Conservation (phyloP, 2,329 filamentous ascomycete species). For the Tolypocladium endophyticum region DNA sequence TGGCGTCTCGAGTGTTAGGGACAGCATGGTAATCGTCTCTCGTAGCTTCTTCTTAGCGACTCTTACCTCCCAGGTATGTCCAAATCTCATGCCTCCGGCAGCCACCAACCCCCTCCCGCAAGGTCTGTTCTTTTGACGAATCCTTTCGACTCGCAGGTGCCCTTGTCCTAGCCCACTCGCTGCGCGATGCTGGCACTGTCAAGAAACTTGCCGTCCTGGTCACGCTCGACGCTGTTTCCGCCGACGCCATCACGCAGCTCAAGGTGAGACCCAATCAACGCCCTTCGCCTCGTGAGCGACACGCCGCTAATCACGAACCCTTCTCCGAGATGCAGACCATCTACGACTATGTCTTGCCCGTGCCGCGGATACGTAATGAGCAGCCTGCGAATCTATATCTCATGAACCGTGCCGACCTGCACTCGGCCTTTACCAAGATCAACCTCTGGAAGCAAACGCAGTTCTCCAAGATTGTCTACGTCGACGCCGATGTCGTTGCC, state of each 20-base stretch:
- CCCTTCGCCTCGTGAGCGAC: not conserved
- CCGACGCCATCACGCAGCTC: conserved; percentile 67
- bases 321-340: conserved; percentile 43
- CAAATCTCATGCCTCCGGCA: not conserved
- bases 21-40: not conserved
- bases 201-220: conserved; percentile 81
- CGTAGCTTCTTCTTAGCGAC: conserved; percentile 83
- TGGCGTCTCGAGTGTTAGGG: not conserved
- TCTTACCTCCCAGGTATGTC: conserved; percentile 77
- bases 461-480: conserved; percentile 85
- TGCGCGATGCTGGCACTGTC: conserved; percentile 78
- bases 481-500: conserved; percentile 90
- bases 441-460: conserved; percentile 85
- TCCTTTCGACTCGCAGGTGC: conserved; percentile 50
- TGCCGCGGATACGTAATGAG: conserved; percentile 67
- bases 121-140: conserved; percentile 1
- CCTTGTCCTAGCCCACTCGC: conserved; percentile 84
- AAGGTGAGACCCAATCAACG: conserved; percentile 40
- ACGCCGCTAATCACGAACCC: not conserved
- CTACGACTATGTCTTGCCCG: conserved; percentile 82
- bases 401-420: conserved; percentile 84
- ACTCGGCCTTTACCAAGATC: conserved; percentile 94
- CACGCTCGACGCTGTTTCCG: conserved; percentile 68
- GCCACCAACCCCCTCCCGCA: not conserved
- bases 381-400: conserved; percentile 74